Evolutionary conservation across 1,284 basidiomycete species (phyloP), one percentile per base, ranked within the genome.

Genomic region (Pseudozyma hubeiensis): DNA sequence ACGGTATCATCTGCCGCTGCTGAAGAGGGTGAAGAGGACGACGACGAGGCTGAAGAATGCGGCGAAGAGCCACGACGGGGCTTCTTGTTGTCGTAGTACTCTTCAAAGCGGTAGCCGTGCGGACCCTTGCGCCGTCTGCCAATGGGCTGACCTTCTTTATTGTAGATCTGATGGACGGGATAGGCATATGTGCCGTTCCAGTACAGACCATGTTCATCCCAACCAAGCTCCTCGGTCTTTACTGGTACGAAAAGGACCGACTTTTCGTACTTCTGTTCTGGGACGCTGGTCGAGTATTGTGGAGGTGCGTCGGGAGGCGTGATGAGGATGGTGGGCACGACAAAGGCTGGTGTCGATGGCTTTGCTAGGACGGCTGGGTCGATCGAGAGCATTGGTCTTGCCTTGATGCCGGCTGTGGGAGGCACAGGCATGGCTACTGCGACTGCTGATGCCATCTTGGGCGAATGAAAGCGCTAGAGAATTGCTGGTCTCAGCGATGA

Each of bases 171-270:
- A 30, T 75, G 67, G 2, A 71, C 52, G 2, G 77, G 78, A 41
- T 81, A 81, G 13, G 64, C 72, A 48, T 77, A 81, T 8, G 72
- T 75, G 30, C 76, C 76, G 40, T 70, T 70, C 79, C 79, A 81
- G 56, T 75, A 80, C n/a, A 81, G 57, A 6, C 79, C 79, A 48
- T 67, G 65, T 44, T 78, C 74, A 30, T 80, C 79, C 79, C 79
- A 81, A 5, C 78, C 77, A 19, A 81, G 65, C 50, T 80, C 79
- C 34, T 77, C 80, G 39, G 80, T 81, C 40, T 66, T 60, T 44
- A 81, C 67, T 6, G 80, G 80, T 11, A 81, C 80, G 31, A 80
- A 81, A 10, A 81, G 77, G 3, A 69, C 60, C 7, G 55, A 47
- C 60, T 74, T 79, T 49, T 74, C 67, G 41, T 67, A 74, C 17